Evolutionary conservation across 371 early-diverging fungal species (phyloP).

Genomic region (Mortierella sp.): DNA sequence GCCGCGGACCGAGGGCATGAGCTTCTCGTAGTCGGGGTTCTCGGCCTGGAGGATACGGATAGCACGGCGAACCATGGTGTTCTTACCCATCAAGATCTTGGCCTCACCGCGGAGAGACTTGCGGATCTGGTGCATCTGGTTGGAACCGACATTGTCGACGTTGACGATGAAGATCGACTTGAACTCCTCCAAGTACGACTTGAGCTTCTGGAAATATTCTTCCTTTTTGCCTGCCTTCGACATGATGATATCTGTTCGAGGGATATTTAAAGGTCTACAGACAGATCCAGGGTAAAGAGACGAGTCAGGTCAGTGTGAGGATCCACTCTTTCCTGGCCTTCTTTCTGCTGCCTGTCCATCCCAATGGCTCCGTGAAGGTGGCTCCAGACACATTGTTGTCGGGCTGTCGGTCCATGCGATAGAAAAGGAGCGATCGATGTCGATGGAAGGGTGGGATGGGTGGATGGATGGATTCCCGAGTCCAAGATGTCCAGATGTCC

Average conservation of each 20-base stretch:
- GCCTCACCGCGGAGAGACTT: constrained; percentile 91
- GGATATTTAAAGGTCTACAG: constrained; percentile 57
- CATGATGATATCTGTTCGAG: constrained; percentile 72
- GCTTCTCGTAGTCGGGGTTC: constrained; percentile 90
- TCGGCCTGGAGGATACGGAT: constrained; percentile 83
- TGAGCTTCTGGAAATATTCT: constrained; percentile 76
- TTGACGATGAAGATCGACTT: constrained; percentile 97
- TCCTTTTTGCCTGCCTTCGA: constrained; percentile 93
- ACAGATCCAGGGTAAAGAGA: not conserved
- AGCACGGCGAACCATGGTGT: constrained; percentile 99
- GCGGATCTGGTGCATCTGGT: constrained; percentile 99
- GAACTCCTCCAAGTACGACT: constrained; percentile 77
- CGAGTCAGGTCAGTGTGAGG: constrained; percentile 5
- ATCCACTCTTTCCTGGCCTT: too few relatives aligned
- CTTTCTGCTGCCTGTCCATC: too few relatives aligned
- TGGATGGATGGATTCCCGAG: constrained; percentile 13
- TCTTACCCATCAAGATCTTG: constrained; percentile 99
- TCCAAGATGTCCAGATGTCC: too few relatives aligned
- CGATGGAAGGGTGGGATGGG: constrained; percentile 12
- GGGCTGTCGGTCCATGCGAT: not conserved
- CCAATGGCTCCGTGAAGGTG: not conserved
- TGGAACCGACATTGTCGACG: constrained; percentile 99
- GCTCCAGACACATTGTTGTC: too few relatives aligned
- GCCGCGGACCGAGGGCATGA: constrained; percentile 89
- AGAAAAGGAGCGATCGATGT: not conserved